Conservation (phyloP, 441 rosid genomes). For the Pelargonium fulgidum region DNA sequence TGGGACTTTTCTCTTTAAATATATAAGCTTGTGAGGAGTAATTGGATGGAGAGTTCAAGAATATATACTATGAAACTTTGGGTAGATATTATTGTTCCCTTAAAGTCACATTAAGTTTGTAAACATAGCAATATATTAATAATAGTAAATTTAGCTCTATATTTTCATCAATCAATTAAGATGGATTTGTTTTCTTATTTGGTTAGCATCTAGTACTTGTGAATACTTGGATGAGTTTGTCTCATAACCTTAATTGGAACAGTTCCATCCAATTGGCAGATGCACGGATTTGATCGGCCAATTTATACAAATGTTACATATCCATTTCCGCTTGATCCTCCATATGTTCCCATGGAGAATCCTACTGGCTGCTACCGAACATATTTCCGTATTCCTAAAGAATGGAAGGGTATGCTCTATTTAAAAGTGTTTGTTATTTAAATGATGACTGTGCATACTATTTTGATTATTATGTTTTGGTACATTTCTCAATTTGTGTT, state of each 20-base stretch:
- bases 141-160: not conserved
- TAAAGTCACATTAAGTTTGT: not conserved
- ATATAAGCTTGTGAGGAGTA: not conserved
- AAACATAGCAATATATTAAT: not conserved
- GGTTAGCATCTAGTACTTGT: not conserved
- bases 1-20: not conserved
- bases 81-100: not conserved
- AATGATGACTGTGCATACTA: conserved; percentile 9
- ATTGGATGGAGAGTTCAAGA: not conserved
- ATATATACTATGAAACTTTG: not conserved
- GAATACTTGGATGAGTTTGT: conserved; percentile 7
- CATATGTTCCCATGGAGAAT: conserved; percentile 66
- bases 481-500: conserved; percentile 1
- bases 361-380: conserved; percentile 98
- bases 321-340: conserved; percentile 82
- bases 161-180: not conserved
- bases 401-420: conserved; percentile 69
- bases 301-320: conserved; percentile 78
- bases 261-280: conserved; percentile 99
- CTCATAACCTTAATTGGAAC: conserved; percentile 32
- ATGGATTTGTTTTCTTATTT: not conserved
- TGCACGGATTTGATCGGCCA: conserved; percentile 93
- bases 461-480: conserved; percentile 10
- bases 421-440: conserved; percentile 13
- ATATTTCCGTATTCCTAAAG: conserved; percentile 68